Base-by-base conservation (phyloP, 2,329 filamentous ascomycete genomes). In the Xylaria hypoxylon region DNA sequence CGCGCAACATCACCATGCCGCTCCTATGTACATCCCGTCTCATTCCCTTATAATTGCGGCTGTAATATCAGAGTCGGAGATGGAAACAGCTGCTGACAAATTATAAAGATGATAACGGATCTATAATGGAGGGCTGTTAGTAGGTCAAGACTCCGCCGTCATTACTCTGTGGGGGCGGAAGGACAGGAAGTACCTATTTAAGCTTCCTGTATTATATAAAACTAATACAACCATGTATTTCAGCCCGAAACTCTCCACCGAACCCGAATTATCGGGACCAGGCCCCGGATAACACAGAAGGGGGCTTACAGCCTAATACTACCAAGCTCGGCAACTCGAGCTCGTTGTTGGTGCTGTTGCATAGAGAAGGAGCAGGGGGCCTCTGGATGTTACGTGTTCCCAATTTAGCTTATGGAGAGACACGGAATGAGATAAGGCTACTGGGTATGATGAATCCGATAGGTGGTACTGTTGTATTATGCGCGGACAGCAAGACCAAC, bases 111-210 rank as follows among this genome's bases (percentile, higher is more conserved):
- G 4, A 47, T 35, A 28, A 38, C 50, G 40, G 50, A 48, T 47
- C 42, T 62, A 10, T 50, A 15, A 31, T 11, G 17, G 24, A 22
- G 51, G 10, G 3, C 10, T 5, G 40, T 50, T 38, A n/a, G 44
- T 7, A 62, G 22, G 26, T 33, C 5, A 26, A 31, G 51, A 31
- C 31, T 56, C 52, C 24, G 44, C 51, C 59, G 7, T 53, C 13
- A 2, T 28, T 35, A 22, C 40, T 47, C 13, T 1, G 51, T 38
- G 40, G 59, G 59, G 59, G 59, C 59, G 33, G 24, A 11, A 42
- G 17, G 24, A 56, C 11, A 45, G 17, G 6, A 45, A 31, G 31
- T 40, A 26, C 26, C 2, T 17, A 48, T 47, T 11, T 5, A 13
- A 11, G n/a, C 5, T 17, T 24, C 5, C 19, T 17, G 5, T 13